Conservation (phyloP, 352 stramenopile species). For the Pythium aristosporum region DNA sequence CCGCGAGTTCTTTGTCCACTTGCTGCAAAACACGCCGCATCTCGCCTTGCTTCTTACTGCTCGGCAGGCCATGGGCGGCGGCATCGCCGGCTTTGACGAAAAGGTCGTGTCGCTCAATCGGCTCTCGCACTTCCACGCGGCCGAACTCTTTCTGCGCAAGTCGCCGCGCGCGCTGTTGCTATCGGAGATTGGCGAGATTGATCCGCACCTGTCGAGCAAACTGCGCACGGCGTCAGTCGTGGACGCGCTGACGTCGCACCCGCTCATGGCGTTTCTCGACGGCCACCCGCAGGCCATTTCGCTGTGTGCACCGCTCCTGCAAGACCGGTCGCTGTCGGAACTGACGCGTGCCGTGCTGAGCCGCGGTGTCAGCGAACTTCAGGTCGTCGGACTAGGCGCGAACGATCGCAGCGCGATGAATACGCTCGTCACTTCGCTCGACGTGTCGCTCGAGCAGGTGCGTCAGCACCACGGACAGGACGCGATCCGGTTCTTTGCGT, state of each 20-base stretch:
- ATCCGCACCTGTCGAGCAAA: conserved; percentile 26
- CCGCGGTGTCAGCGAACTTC: conserved; percentile 65
- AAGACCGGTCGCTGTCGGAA: conserved; percentile 72
- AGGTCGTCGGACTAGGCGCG: conserved; percentile 60
- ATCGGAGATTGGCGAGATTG: conserved; percentile 64
- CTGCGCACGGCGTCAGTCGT: conserved; percentile 44
- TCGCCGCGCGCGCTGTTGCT: conserved; percentile 60
- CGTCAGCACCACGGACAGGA: conserved; percentile 66
- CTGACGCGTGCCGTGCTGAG: conserved; percentile 70
- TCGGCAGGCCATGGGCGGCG: conserved; percentile 66
- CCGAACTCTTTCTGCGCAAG: conserved; percentile 79
- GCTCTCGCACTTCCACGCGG: conserved; percentile 65
- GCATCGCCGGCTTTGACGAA: conserved; percentile 70
- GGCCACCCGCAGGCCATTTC: conserved; percentile 82
- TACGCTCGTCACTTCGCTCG: conserved; percentile 70
- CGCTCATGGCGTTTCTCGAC: conserved; percentile 79
- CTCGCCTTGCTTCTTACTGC: conserved; percentile 75
- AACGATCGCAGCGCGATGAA: conserved; percentile 74
- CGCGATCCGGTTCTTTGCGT: conserved; percentile 70
- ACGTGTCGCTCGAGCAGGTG: conserved; percentile 75
- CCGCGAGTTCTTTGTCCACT: conserved; percentile 58
- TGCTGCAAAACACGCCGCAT: conserved; percentile 60
- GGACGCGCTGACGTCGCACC: conserved; percentile 60
- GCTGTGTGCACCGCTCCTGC: conserved; percentile 66
- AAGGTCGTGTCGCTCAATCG: conserved; percentile 81